These are phyloP conservation scores for Backusella circina DNA, from an alignment of 192 early-diverging fungal genomes.

Conservation along the genomic window DNA sequence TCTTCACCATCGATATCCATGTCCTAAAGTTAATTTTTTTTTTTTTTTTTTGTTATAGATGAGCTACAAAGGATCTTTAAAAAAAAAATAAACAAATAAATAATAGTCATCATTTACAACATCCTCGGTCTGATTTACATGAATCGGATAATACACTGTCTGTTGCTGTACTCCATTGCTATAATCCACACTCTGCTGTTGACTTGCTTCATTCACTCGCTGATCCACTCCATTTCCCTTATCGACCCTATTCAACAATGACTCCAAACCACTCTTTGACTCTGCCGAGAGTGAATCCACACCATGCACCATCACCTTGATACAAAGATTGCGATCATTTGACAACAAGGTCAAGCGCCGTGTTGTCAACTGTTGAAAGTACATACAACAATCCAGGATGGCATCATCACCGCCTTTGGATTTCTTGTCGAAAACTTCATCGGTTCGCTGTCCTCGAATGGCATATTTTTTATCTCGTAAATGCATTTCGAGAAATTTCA, in stretches of 20 bases:
- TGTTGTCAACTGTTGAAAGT: slow-evolving; percentile 7
- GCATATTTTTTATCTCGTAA: slow-evolving; percentile 25
- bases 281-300: slow-evolving; percentile 34
- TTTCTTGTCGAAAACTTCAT: slow-evolving; percentile 35
- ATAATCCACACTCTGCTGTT: neutral
- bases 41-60: no score
- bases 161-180: no score
- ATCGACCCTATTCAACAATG: neutral
- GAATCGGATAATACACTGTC: neutral
- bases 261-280: neutral
- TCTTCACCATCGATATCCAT: neutral
- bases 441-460: slow-evolving; percentile 48
- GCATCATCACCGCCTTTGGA: slow-evolving; percentile 45
- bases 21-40: neutral
- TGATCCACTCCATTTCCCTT: neutral
- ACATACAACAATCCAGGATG: slow-evolving; percentile 58
- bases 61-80: no score
- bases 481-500: slow-evolving; percentile 43
- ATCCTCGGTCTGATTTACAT: neutral
- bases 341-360: slow-evolving; percentile 43
- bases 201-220: no score
- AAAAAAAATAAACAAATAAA: neutral
- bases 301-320: slow-evolving; percentile 56
- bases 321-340: slow-evolving; percentile 53
- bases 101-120: neutral